phyloP scores from a whole-genome alignment of 2,329 filamentous ascomycete genomes.

The Arthrobotrys sphaeroides region DNA sequence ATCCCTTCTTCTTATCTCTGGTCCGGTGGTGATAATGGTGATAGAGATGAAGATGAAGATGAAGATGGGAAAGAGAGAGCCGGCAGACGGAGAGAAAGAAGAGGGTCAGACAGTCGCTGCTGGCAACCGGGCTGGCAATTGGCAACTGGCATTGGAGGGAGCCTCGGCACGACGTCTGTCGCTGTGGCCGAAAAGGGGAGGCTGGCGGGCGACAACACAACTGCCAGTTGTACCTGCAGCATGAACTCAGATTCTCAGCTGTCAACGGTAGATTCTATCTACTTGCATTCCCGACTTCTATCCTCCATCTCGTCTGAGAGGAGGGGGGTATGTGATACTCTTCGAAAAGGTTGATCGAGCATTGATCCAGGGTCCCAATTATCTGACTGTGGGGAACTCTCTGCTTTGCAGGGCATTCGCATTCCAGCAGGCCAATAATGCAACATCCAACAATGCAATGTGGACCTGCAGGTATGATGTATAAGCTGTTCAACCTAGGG shows the following conservation, averaged over 20 bases:
- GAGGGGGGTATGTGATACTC: too few species aligned
- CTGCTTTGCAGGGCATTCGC: background rate
- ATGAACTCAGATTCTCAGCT: too few species aligned
- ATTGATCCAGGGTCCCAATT: background rate
- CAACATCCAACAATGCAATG: too few species aligned
- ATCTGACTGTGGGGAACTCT: background rate
- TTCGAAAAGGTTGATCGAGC: too few species aligned
- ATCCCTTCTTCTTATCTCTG: too few species aligned
- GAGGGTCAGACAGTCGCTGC: conserved; percentile 4
- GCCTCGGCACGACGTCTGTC: conserved; percentile 26
- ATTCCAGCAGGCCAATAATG: conserved; percentile 3
- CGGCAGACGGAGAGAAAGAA: background rate
- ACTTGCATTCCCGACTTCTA: background rate
- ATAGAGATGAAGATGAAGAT: background rate
- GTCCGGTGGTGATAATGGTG: too few species aligned
- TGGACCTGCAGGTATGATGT: too few species aligned
- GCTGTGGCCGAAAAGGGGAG: conserved; percentile 47
- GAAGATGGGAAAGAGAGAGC: conserved; percentile 1
- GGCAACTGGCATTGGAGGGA: too few species aligned
- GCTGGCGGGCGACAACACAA: conserved; percentile 35
- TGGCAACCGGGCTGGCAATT: too few species aligned
- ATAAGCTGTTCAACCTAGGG: too few species aligned
- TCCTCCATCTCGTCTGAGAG: background rate
- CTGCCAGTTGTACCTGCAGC: conserved; percentile 11
- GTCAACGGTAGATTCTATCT: too few species aligned